Conservation (phyloP, 2,329 filamentous ascomycete genomes). For the Claviceps spartinae region DNA sequence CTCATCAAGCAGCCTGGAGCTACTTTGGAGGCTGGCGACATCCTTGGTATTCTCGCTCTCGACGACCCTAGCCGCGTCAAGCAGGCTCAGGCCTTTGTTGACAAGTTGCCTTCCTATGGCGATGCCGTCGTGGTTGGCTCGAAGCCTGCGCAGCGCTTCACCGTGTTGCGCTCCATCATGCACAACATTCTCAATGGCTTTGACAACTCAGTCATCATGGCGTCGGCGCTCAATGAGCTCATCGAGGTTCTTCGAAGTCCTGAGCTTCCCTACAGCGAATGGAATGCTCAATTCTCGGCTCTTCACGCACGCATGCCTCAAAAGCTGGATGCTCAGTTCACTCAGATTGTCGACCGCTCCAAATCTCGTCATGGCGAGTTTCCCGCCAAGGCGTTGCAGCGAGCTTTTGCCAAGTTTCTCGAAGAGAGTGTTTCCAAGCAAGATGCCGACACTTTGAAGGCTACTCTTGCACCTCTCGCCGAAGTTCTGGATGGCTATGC, state of each 20-base stretch:
- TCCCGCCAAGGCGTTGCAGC: slow-evolving; percentile 74
- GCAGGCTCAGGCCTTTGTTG: slow-evolving; percentile 86
- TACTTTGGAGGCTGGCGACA: slow-evolving; percentile 95
- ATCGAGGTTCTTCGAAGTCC: slow-evolving; percentile 81
- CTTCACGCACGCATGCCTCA: slow-evolving; percentile 96
- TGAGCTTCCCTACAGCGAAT: slow-evolving; percentile 90
- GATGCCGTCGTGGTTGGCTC: slow-evolving; percentile 75
- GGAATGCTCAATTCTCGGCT: slow-evolving; percentile 89
- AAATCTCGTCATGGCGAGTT: slow-evolving; percentile 72
- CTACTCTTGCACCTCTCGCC: slow-evolving; percentile 60
- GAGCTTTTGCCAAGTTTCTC: slow-evolving; percentile 76
- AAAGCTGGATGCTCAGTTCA: slow-evolving; percentile 72
- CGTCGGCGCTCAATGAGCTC: slow-evolving; percentile 68
- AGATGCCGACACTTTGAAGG: slow-evolving; percentile 62
- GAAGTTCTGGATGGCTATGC: slow-evolving; percentile 67
- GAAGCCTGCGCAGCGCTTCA: slow-evolving; percentile 84
- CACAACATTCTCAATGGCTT: slow-evolving; percentile 83
- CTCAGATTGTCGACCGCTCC: slow-evolving; percentile 74
- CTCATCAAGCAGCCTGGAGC: slow-evolving; percentile 98
- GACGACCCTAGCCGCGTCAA: slow-evolving; percentile 95
- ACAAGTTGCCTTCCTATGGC: slow-evolving; percentile 76
- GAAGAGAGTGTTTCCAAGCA: slow-evolving; percentile 65
- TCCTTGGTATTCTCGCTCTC: slow-evolving; percentile 89
- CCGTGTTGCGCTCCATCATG: slow-evolving; percentile 62
- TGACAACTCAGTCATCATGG: slow-evolving; percentile 97